Evolutionary conservation across 1,284 basidiomycete genomes (phyloP), one percentile per base, ranked within the genome.

Genomic region (Cryptococcus sp.): DNA sequence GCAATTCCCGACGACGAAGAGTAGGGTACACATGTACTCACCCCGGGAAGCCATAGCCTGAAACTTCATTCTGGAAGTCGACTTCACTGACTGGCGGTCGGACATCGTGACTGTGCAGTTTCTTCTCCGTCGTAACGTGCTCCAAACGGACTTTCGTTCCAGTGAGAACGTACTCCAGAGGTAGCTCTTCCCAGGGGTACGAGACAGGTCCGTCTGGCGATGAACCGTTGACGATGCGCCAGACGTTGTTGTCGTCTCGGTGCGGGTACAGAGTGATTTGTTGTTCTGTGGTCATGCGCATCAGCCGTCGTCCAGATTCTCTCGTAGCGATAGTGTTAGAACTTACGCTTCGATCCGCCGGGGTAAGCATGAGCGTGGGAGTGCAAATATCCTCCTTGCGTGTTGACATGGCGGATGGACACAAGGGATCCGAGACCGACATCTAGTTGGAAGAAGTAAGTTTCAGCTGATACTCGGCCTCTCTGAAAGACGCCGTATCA

Each of bases 11-110:
- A 15, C 20, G 46, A 11, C 13, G 2, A 38, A 8, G 13, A n/a
- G 19, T 25, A 35, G 13, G 39, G 40, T 23, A 22, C 1, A 42
- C 38, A 38, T 13, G 35, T 16, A 61, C 69, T 60, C 42, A 96
- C n/a, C 87, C 88, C 1, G 86, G 81, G 81, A 91, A 88, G 3
- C 96, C 96, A 71, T 99, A 99, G 1, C 83, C 93, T 1, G 93
- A 95, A 0, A 98, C 94, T 76, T 99, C 96, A 72, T 98, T 95
- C 81, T 99, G 96, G 82, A 97, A 99, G 68, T 99, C 96, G 54
- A 96, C 93, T 59, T 99, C 95, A 49, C 91, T 93, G n/a, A 99
- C 87, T 16, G 94, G 93, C 3, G 96, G 91, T 41, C 95, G 88
- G 65, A 89, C 80, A 67, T 97, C 93, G 79, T 99, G 96, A 50